Percentiles rank a stretch among this genome's conserved stretches.
These are phyloP conservation scores for Aspergillus incahuasiensis DNA, from an alignment of 495 filamentous ascomycete genomes.

Conservation along the genomic window DNA sequence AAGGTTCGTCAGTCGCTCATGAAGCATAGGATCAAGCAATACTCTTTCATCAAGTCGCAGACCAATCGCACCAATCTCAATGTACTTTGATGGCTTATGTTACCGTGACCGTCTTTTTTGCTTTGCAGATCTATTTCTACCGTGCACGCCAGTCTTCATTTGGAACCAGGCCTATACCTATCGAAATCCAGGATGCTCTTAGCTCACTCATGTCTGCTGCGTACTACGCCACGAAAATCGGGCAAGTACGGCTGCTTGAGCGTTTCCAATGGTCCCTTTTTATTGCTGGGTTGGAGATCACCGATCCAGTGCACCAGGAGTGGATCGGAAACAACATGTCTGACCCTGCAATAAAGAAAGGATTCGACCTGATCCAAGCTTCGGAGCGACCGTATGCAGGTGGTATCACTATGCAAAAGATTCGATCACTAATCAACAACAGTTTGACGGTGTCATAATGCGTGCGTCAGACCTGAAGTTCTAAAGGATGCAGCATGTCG, in stretches of 20 bases:
- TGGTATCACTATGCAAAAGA: constrained; percentile 3
- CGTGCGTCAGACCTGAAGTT: neutral
- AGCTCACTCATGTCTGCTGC: constrained; percentile 3
- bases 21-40: constrained; percentile 2
- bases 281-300: constrained; percentile 9
- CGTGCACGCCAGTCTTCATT: constrained; percentile 8
- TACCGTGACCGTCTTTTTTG: constrained; percentile 9
- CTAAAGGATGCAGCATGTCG: neutral
- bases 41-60: neutral
- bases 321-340: constrained; percentile 9
- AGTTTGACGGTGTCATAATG: neutral
- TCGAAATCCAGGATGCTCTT: constrained; percentile 1
- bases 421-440: constrained; percentile 1
- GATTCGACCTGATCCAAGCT: neutral
- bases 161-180: neutral
- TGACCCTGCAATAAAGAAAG: constrained; percentile 8
- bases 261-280: constrained; percentile 16
- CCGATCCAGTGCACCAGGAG: constrained; percentile 11
- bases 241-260: constrained; percentile 11
- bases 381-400: neutral
- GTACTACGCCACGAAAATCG: constrained; percentile 2
- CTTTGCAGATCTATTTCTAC: constrained; percentile 11
- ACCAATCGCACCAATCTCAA: neutral
- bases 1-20: neutral
- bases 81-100: constrained; percentile 9